Evolutionary conservation across 163 green algal species (phyloP).

Genomic region (Coccomyxa subellipsoidea): DNA sequence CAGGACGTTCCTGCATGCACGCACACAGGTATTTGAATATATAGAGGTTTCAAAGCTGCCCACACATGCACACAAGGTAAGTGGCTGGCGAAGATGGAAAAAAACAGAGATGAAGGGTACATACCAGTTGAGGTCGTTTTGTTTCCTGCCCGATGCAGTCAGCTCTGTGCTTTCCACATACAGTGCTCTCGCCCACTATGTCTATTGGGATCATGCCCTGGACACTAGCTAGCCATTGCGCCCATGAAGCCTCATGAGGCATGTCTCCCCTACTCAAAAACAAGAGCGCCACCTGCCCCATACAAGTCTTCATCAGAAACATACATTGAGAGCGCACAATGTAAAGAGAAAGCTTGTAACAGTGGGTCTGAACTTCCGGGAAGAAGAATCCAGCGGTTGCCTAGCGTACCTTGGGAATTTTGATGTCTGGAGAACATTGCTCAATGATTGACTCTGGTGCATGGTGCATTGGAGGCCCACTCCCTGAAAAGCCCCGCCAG

Average conservation of each 20-base stretch:
- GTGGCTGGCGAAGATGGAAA: too few species aligned
- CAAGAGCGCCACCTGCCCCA: conserved; percentile 35
- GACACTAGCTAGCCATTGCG: conserved; percentile 16
- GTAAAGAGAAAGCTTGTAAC: too few species aligned
- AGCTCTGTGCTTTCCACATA: neutral
- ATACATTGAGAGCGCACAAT: too few species aligned
- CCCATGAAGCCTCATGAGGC: conserved; percentile 30
- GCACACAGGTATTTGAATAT: too few species aligned
- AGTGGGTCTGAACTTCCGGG: too few species aligned
- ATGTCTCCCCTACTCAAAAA: conserved; percentile 26
- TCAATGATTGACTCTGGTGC: neutral
- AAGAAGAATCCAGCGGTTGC: too few species aligned
- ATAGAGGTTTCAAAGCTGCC: too few species aligned
- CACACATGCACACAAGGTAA: too few species aligned
- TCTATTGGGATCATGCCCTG: conserved; percentile 13
- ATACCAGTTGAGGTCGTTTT: neutral
- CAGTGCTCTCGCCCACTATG: neutral
- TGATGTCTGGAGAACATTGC: neutral
- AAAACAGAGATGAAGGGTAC: too few species aligned
- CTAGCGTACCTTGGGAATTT: neutral
- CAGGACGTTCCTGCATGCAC: neutral
- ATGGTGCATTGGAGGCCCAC: neutral
- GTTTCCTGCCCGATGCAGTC: neutral
- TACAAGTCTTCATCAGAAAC: neutral
- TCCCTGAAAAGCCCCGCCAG: neutral